phyloP scores from a whole-genome alignment of 2,329 filamentous ascomycete species.

The Shiraia bambusicola region DNA sequence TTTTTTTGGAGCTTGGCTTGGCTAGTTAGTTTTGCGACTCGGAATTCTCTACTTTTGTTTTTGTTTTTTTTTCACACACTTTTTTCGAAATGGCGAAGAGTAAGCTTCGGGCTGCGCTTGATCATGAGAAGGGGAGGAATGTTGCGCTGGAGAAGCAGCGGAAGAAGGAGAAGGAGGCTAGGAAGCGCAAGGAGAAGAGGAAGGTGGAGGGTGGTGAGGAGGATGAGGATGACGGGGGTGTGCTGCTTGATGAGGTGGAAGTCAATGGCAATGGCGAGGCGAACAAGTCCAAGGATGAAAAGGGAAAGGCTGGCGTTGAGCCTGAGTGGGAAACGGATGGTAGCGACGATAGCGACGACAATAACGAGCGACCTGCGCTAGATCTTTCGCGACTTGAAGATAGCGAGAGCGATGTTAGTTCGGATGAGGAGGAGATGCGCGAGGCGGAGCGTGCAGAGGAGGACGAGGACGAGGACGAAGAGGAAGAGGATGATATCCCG shows the following conservation, averaged over 20 bases:
- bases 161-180: constrained; percentile 61
- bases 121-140: constrained; percentile 62
- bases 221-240: constrained; percentile 30
- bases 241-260: constrained; percentile 31
- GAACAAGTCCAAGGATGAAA: constrained; percentile 33
- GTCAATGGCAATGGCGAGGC: constrained; percentile 33
- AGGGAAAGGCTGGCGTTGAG: constrained; percentile 34
- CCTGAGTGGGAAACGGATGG: constrained; percentile 37
- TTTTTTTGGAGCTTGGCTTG: too few species aligned
- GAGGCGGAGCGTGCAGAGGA: constrained; percentile 40
- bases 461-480: constrained; percentile 37
- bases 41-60: too few species aligned
- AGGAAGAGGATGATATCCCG: constrained; percentile 80
- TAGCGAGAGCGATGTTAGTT: constrained; percentile 46
- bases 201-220: constrained; percentile 18
- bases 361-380: constrained; percentile 27
- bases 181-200: constrained; percentile 50
- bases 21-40: too few species aligned
- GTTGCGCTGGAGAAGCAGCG: constrained; percentile 77
- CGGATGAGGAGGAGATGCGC: constrained; percentile 34
- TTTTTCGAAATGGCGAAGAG: constrained; percentile 52
- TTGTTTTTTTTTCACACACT: too few species aligned
- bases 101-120: constrained; percentile 61
- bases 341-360: constrained; percentile 44
- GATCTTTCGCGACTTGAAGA: constrained; percentile 41